Evolutionary conservation across 305 asterid species (phyloP), one percentile per base, ranked within the genome.

Genomic region (Rubia peregrina): DNA sequence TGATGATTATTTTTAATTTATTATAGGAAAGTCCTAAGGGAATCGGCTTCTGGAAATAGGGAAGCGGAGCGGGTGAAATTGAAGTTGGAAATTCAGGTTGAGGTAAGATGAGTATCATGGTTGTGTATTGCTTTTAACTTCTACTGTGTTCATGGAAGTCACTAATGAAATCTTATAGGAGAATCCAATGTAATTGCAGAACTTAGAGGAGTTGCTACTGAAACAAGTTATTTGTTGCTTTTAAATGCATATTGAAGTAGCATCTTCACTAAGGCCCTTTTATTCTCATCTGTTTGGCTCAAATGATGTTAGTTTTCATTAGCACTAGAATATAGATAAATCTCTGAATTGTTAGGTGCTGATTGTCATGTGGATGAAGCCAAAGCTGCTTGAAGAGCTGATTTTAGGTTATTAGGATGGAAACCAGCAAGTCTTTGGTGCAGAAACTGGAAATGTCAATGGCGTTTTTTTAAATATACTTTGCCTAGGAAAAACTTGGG

Each of bases 21-120:
- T 77, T 74, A 48, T 81, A 92, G 97, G 85, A 92, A 92, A 79
- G 92, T 92, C 69, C 70, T 92, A 77, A 84, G 98, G 80, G 96
- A 90, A 85, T 88, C 92, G 74, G 96, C 97, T 74, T 87, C 95
- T 0, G 96, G 96, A 66, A 89, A 87, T 80, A 85, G 98, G 82
- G 96, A 92, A 65, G 86, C 96, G 41, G 92, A 88, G 73, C 84
- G 98, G 75, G 85, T 92, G 72, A 92, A 90, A 78, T 84, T 90
- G 74, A 87, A 80, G 76, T 77, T 92, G 78, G 95, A 87, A 80
- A 84, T 92, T 78, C 84, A 83, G 81, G 97, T 87, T 60, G 88
- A 92, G 95, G 98, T 91, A 60, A 67, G 79, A 55, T 63, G 22
- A 79, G 74, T 8, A 71, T 14, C 38, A 13, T 33, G 41, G 71